These are phyloP conservation scores for Amylostereum areolatum DNA, from an alignment of 1,284 basidiomycete species.

Conservation along the genomic window DNA sequence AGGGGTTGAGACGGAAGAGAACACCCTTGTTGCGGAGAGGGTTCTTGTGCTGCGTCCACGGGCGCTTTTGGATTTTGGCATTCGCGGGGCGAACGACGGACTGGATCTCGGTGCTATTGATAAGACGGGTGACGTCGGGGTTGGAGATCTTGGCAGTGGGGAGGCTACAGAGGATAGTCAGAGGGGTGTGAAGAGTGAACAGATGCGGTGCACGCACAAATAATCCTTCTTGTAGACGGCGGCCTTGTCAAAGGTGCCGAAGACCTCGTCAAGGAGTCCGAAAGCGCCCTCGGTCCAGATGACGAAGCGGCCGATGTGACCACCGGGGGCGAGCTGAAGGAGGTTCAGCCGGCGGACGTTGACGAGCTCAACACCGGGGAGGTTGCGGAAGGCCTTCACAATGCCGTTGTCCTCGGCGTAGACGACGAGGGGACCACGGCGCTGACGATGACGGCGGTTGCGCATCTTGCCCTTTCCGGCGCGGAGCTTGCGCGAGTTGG, in stretches of 20 bases:
- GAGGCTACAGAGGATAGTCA: slow-evolving; percentile 43
- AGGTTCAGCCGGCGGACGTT: slow-evolving; percentile 95
- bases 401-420: slow-evolving; percentile 99
- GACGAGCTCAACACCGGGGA: slow-evolving; percentile 97
- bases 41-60: slow-evolving; percentile 99
- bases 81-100: slow-evolving; percentile 89
- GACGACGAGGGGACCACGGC: slow-evolving; percentile 95
- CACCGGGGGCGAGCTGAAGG: slow-evolving; percentile 98
- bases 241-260: slow-evolving; percentile 86
- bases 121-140: slow-evolving; percentile 95
- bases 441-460: slow-evolving; percentile 95
- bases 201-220: slow-evolving; percentile 42
- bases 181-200: slow-evolving; percentile 4
- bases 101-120: slow-evolving; percentile 98
- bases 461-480: slow-evolving; percentile 98
- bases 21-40: slow-evolving; percentile 94
- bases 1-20: slow-evolving; percentile 99
- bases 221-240: slow-evolving; percentile 92
- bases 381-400: slow-evolving; percentile 97
- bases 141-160: slow-evolving; percentile 95
- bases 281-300: slow-evolving; percentile 99
- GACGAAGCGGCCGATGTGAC: slow-evolving; percentile 97
- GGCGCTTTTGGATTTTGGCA: slow-evolving; percentile 79
- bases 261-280: slow-evolving; percentile 89
- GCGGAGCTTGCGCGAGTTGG: slow-evolving; percentile 95